A percentile compares a stretch with the other conserved stretches of the same genome.
Evolutionary conservation across 2,329 filamentous ascomycete species (phyloP).

Genomic region (Claviceps sorghi): DNA sequence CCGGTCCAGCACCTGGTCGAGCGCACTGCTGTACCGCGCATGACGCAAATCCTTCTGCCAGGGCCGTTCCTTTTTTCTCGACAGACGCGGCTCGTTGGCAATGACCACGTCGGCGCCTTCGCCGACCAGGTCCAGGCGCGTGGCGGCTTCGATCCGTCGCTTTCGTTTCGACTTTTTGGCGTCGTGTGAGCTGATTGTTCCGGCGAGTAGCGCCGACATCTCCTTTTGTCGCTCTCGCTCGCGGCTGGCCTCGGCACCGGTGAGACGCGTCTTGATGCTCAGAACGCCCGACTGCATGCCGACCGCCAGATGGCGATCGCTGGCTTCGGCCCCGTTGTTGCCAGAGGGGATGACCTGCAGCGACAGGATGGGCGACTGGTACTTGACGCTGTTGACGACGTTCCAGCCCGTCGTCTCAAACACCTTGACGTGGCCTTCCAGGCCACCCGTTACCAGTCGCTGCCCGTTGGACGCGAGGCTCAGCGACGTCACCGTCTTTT

Average conservation of each 20-base stretch:
- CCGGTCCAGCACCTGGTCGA: conserved; percentile 61
- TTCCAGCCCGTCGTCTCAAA: conserved; percentile 94
- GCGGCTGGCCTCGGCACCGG: conserved; percentile 62
- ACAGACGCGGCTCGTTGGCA: conserved; percentile 45
- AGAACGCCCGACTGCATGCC: conserved; percentile 92
- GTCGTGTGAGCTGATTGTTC: conserved; percentile 66
- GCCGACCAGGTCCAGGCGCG: conserved; percentile 62
- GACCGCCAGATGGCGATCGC: conserved; percentile 87
- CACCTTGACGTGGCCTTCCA: conserved; percentile 94
- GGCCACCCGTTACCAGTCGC: conserved; percentile 70
- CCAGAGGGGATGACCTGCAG: conserved; percentile 51
- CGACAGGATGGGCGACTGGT: conserved; percentile 78
- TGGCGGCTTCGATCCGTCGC: conserved; percentile 29
- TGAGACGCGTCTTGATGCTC: conserved; percentile 76
- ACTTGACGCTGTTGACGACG: conserved; percentile 88
- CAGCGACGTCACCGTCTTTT: conserved; percentile 90
- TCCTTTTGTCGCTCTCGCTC: conserved; percentile 67
- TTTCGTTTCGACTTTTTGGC: conserved; percentile 56
- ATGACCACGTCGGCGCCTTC: conserved; percentile 83
- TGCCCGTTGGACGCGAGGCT: conserved; percentile 67
- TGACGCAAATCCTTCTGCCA: conserved; percentile 78
- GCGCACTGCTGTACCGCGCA: conserved; percentile 59
- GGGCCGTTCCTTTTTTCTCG: conserved; percentile 44
- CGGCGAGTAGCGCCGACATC: conserved; percentile 69
- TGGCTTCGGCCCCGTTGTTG: conserved; percentile 28